These are phyloP conservation scores for Calonectria pteridis DNA, from an alignment of 2,329 filamentous ascomycete genomes.

Conservation along the genomic window DNA sequence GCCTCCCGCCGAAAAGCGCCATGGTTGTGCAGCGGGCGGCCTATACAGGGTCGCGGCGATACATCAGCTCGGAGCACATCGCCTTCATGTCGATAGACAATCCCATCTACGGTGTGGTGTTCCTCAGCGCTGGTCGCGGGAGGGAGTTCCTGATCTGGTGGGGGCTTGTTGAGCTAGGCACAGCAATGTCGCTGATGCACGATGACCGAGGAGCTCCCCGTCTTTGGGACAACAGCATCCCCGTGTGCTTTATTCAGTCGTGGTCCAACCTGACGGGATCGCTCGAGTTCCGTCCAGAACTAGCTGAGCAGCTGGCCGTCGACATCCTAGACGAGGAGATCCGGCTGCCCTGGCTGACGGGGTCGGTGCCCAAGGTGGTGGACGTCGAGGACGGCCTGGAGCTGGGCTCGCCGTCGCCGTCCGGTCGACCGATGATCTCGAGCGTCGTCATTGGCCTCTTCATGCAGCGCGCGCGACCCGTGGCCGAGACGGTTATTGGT, in stretches of 20 bases:
- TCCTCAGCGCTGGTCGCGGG: conserved; percentile 40
- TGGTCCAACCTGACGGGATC: conserved; percentile 42
- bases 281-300: conserved; percentile 33
- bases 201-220: conserved; percentile 40
- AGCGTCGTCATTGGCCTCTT: conserved; percentile 43
- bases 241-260: conserved; percentile 43
- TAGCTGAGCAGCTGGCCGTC: conserved; percentile 40
- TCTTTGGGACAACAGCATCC: conserved; percentile 44
- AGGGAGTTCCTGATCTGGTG: conserved; percentile 45
- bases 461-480: conserved; percentile 39
- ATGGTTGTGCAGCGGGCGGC: conserved; percentile 41
- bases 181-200: conserved; percentile 40
- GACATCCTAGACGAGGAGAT: conserved; percentile 44
- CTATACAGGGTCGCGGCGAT: conserved; percentile 43
- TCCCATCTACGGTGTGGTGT: conserved; percentile 43
- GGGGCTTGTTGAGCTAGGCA: conserved; percentile 44
- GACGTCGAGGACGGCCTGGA: conserved; percentile 42
- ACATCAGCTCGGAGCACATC: conserved; percentile 39
- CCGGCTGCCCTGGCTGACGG: conserved; percentile 39
- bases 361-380: conserved; percentile 38
- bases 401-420: conserved; percentile 20
- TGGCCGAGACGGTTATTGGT: conserved; percentile 38
- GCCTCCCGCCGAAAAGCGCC: conserved; percentile 35
- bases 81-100: conserved; percentile 40
- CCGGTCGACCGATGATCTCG: conserved; percentile 27